Base-by-base conservation (phyloP, 805 yeast species). In the Myxozyma monticola region DNA sequence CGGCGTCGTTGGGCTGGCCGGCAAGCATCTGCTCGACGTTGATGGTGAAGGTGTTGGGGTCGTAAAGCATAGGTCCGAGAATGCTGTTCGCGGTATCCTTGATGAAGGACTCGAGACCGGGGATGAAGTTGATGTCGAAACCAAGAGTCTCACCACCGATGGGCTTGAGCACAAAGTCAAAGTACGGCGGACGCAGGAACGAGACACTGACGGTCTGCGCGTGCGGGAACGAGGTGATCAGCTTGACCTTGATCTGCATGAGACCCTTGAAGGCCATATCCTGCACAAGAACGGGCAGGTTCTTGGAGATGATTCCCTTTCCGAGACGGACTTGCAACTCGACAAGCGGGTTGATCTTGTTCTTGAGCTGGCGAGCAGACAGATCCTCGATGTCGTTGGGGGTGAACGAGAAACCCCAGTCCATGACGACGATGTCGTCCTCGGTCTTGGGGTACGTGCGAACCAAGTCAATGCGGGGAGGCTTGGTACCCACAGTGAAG, bases 371-470 rank as follows among this genome's bases (percentile, higher is more conserved):
- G 63, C 91, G 87, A 24, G 83, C 81, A 48, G 88, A 88, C 60
- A 88, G 73, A 68, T 93, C 99, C 36, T 85, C 84, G 42, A 80
- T 69, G 34, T 89, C 85, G 68, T 88, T 88, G n/a, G 99, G 99
- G 24, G 88, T 85, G 72, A 90, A 88, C 1, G 96, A 86, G 37
- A 85, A 78, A 36, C 83, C 85, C 97, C 97, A 91, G 69, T 93
- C 99, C 96, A 93, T 93, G 45, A 95, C 96, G 9, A 91, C 95
- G 45, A 93, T 84, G 64, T 91, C 96, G 55, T 85, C 85, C 26
- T 81, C 83, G n/a, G 97, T 91, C 56, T 91, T 87, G 42, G 84
- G 86, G 63, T 89, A 79, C 1, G 97, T 87, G 65, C 93, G 87
- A 17, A 91, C 97, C 56, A 76, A 76, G 65, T 93, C 97, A 53